These are phyloP conservation scores for Aciculoconidium aculeatum DNA, from an alignment of 805 yeast species.

Conservation along the genomic window DNA sequence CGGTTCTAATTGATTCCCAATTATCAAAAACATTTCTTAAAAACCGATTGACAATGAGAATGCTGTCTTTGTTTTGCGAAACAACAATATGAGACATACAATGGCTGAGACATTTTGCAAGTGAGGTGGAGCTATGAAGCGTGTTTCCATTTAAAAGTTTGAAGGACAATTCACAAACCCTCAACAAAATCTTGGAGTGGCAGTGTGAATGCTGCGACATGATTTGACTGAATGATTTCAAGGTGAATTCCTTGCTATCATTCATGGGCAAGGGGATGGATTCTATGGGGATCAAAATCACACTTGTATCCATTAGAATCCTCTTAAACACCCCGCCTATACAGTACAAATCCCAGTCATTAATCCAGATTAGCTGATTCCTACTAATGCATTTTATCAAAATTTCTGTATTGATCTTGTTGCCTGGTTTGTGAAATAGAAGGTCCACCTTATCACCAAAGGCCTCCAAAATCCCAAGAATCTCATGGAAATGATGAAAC, in stretches of 20 bases:
- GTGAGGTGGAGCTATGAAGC: conserved; percentile 34
- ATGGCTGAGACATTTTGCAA: conserved; percentile 47
- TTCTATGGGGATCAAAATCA: conserved; percentile 48
- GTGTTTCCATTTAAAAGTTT: conserved; percentile 37
- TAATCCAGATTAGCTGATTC: conserved; percentile 47
- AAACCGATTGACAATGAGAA: conserved; percentile 48
- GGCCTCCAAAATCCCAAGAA: conserved; percentile 41
- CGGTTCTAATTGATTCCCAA: conserved; percentile 36
- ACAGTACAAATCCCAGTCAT: conserved; percentile 52
- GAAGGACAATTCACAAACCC: conserved; percentile 35
- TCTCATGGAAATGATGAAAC: conserved; percentile 43
- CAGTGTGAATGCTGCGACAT: conserved; percentile 17
- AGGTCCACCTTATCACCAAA: conserved; percentile 41
- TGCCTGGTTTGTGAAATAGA: conserved; percentile 54
- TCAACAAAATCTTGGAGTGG: conserved; percentile 31
- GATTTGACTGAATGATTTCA: conserved; percentile 27
- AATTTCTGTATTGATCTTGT: conserved; percentile 40
- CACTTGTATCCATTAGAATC: conserved; percentile 46
- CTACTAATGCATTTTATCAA: conserved; percentile 46
- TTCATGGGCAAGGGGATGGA: conserved; percentile 47
- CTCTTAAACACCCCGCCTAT: conserved; percentile 43
- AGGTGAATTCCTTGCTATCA: conserved; percentile 44
- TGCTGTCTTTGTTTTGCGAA: conserved; percentile 38
- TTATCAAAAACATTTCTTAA: conserved; percentile 46
- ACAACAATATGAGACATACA: conserved; percentile 48